Conservation (phyloP, 345 rosid genomes). For the Salix dunnii region DNA sequence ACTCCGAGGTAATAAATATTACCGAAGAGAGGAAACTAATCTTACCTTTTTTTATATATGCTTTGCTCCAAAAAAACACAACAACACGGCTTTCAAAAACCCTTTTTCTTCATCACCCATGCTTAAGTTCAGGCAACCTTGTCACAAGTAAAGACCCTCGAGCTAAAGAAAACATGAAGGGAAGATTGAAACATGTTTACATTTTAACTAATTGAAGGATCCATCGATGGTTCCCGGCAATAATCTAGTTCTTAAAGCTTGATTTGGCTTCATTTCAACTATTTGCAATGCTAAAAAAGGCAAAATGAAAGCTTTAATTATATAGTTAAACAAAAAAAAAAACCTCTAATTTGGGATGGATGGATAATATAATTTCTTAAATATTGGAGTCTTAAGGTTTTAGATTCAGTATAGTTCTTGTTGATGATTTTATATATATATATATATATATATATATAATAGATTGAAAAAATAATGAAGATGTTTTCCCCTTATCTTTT, state of each 20-base stretch:
- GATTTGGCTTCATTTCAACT: neutral
- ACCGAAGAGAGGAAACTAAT: too few species aligned
- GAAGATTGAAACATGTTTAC: neutral
- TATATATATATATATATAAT: too few species aligned
- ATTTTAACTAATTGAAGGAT: neutral
- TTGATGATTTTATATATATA: too few species aligned
- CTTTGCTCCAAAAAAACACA: too few species aligned
- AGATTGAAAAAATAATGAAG: neutral
- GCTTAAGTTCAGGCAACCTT: too few species aligned
- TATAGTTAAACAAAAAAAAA: neutral
- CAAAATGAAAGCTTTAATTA: neutral
- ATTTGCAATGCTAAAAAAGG: neutral
- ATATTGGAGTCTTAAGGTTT: neutral
- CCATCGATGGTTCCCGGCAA: neutral
- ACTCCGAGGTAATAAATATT: too few species aligned
- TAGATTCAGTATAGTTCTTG: neutral
- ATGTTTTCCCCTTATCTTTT: neutral
- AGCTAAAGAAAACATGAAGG: neutral
- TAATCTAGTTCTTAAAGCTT: too few species aligned
- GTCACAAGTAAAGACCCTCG: neutral
- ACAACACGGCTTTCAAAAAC: too few species aligned
- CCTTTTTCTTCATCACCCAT: too few species aligned
- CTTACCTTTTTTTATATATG: too few species aligned
- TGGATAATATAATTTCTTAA: neutral
- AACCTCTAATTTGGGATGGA: neutral